phyloP scores from a whole-genome alignment of 345 rosid genomes.

The Xanthoceras sorbifolium region DNA sequence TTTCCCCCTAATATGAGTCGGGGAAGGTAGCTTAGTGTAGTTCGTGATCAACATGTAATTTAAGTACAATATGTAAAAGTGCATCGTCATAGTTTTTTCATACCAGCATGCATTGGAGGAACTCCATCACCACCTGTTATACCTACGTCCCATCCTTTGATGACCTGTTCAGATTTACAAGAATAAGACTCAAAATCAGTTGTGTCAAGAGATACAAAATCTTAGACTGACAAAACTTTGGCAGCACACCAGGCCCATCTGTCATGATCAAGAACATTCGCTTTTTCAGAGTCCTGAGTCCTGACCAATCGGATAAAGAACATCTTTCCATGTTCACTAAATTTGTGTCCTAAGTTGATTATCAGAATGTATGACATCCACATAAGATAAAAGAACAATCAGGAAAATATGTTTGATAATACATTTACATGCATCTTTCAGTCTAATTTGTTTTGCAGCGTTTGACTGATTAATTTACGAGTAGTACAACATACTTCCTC shows the following conservation, averaged over 20 bases:
- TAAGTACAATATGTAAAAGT: not conserved
- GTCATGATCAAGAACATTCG: not conserved
- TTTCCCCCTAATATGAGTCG: slow-evolving; percentile 56
- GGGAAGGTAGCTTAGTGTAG: not conserved
- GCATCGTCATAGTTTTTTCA: not conserved
- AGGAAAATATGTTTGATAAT: not conserved
- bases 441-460: not conserved
- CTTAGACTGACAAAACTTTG: not conserved
- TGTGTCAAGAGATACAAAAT: not conserved
- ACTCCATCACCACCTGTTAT: slow-evolving; percentile 82
- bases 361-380: not conserved
- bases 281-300: not conserved
- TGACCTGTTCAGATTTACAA: slow-evolving; percentile 49
- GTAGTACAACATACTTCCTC: not conserved
- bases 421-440: not conserved
- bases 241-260: too few relatives aligned
- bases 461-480: not conserved
- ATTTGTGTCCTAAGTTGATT: not conserved
- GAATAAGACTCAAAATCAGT: not conserved
- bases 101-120: slow-evolving; percentile 94
- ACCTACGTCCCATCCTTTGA: slow-evolving; percentile 92
- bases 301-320: not conserved
- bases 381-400: too few relatives aligned
- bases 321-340: not conserved
- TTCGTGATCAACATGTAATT: not conserved